A percentile compares a stretch with the other conserved stretches of the same genome.
Conservation (phyloP, 495 filamentous ascomycete species). For the Lindgomyces ingoldianus region DNA sequence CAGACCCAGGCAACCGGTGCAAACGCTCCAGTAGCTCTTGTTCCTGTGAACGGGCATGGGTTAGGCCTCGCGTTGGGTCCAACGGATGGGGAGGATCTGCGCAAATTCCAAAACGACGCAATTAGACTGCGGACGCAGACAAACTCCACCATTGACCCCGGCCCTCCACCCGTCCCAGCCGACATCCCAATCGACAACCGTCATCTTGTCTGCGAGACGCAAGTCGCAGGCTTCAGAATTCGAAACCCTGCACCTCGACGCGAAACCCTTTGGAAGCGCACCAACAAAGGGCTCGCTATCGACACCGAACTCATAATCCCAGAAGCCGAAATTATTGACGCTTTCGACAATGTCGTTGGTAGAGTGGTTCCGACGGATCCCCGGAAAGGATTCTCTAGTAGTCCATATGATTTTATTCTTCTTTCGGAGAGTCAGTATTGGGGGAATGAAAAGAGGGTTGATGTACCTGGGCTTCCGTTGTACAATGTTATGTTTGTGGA, state of each 20-base stretch:
- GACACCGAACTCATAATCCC: not conserved
- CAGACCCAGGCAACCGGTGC: too few relatives aligned
- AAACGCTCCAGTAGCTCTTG: not conserved
- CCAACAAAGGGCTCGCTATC: not conserved
- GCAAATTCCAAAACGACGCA: not conserved
- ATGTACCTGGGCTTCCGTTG: not conserved
- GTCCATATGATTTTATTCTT: not conserved
- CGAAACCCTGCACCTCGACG: not conserved
- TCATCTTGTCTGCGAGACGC: conserved; percentile 4
- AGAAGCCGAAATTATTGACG: not conserved
- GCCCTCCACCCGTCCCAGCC: not conserved
- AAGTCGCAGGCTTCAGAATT: not conserved
- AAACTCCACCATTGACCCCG: not conserved
- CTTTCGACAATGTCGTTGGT: not conserved
- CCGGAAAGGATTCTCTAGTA: not conserved
- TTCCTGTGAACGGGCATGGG: not conserved
- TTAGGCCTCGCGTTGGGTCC: not conserved
- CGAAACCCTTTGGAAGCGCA: not conserved
- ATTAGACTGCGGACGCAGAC: not conserved
- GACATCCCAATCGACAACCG: not conserved
- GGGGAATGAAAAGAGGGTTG: conserved; percentile 4
- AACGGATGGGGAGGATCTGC: not conserved
- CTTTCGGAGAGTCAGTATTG: conserved; percentile 5
- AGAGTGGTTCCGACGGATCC: not conserved
- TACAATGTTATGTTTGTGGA: not conserved